A percentile compares a stretch with the other conserved stretches of the same genome.
Conservation (phyloP, 2,329 filamentous ascomycete genomes). For the Monosporascus ibericus region DNA sequence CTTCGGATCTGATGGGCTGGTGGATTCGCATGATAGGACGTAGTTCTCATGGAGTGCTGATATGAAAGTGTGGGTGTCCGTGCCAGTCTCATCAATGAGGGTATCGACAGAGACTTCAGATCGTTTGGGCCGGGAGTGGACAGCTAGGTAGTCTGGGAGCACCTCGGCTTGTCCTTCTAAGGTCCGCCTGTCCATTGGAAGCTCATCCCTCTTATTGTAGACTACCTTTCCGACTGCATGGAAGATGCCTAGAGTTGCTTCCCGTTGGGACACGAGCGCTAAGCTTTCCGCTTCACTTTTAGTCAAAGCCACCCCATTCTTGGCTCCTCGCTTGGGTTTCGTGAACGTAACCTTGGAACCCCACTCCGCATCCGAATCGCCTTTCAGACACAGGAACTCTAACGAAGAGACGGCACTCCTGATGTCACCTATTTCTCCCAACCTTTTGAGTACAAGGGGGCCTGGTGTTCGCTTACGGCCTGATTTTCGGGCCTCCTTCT, state of each 20-base stretch:
- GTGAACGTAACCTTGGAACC: slow-evolving; percentile 66
- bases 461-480: slow-evolving; percentile 71
- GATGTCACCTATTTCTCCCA: slow-evolving; percentile 86
- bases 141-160: slow-evolving; percentile 54
- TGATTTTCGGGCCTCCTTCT: slow-evolving; percentile 78
- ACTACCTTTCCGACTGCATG: slow-evolving; percentile 94
- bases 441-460: slow-evolving; percentile 66
- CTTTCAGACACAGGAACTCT: slow-evolving; percentile 84
- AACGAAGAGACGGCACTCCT: slow-evolving; percentile 87
- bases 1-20: slow-evolving; percentile 40
- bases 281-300: slow-evolving; percentile 73
- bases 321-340: slow-evolving; percentile 58
- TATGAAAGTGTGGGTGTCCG: slow-evolving; percentile 84
- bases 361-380: slow-evolving; percentile 69
- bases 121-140: slow-evolving; percentile 51
- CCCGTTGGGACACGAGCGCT: slow-evolving; percentile 75
- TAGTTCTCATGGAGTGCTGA: slow-evolving; percentile 94
- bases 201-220: slow-evolving; percentile 82
- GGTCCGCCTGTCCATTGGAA: slow-evolving; percentile 27
- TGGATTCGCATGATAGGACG: slow-evolving; percentile 68
- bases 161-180: slow-evolving; percentile 40
- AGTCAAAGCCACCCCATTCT: slow-evolving; percentile 57
- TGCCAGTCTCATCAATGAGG: slow-evolving; percentile 89
- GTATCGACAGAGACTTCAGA: slow-evolving; percentile 65
- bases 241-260: slow-evolving; percentile 88